Percentiles rank a stretch among this genome's conserved stretches.
Conservation (phyloP, 208 protist species). For the Endotrypanum monterogeii region DNA sequence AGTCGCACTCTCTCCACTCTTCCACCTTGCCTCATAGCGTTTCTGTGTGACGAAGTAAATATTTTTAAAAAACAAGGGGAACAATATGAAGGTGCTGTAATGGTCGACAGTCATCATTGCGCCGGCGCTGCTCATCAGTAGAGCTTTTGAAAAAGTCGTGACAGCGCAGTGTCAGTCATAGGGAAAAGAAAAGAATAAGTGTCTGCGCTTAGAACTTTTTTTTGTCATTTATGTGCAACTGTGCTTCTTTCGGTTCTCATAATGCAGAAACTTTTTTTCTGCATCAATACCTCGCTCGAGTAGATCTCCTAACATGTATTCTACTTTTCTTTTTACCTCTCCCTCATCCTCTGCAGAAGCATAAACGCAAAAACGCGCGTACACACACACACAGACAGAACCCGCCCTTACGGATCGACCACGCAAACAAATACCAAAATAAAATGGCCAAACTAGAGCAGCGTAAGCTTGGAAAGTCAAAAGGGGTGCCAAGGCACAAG, state of each 20-base stretch:
- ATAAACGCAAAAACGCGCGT: not conserved
- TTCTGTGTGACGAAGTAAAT: not conserved
- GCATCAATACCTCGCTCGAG: not conserved
- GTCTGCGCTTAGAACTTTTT: not conserved
- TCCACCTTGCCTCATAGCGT: no score
- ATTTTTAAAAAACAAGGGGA: not conserved
- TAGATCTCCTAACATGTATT: not conserved
- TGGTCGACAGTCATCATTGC: not conserved
- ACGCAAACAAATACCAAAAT: slow-evolving; percentile 21
- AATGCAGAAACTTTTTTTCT: not conserved
- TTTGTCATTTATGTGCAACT: not conserved
- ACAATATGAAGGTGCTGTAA: not conserved
- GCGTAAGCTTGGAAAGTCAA: slow-evolving; percentile 61
- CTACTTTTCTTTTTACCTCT: not conserved
- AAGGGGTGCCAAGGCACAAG: slow-evolving; percentile 55
- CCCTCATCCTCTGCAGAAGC: not conserved
- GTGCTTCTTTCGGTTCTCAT: not conserved
- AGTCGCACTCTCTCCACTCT: no score
- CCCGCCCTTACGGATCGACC: no score
- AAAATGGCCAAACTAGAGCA: slow-evolving; percentile 69
- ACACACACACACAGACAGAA: not conserved
- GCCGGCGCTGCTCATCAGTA: not conserved
- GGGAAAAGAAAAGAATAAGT: not conserved
- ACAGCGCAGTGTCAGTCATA: not conserved
- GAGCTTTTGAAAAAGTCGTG: not conserved